Evolutionary conservation across 192 early-diverging fungal species (phyloP), one percentile per base, ranked within the genome.

Genomic region (Globomyces pollinis-pini): DNA sequence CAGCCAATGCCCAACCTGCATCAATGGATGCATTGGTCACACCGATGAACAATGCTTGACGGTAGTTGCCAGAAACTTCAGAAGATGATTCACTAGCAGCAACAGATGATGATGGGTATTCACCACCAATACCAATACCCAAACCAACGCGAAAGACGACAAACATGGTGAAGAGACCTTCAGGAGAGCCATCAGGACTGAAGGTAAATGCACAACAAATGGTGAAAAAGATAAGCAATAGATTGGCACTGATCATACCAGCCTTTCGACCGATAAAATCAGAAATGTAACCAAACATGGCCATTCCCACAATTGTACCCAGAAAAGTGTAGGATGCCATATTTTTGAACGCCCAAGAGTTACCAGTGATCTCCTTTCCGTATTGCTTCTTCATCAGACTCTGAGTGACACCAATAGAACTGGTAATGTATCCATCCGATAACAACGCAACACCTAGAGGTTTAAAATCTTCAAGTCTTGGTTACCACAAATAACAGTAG

Each of bases 121-220:
- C 54, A 42, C 32, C 54, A 42, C 54, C 54, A 56, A 56, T 56
- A 8, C 38, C 54, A 38, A 56, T 56, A 11, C 54, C 54, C 29
- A 42, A 38, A 29, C 32, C 24, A 9, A 30, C 29, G 12, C 54
- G 24, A 33, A 41, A 56, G 24, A 42, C 54, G 11, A 41, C 26
- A 21, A 56, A 28, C 54, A 42, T 42, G 26, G 26, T 26, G 20
- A 56, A 56, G 12, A 56, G 23, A 1, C 26, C 24, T n/a, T 42
- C 54, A 15, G 54, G 26, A 42, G 54, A 30, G 13, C 54, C 54
- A 15, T 33, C 54, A 31, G 31, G 24, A 15, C 31, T 33, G 31
- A 41, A 56, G n/a, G 54, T 26, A 18, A 26, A 23, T 26, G 54
- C 54, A 13, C 38, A 56, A 24, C 38, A 42, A 13, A 56, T 29